Percentiles rank a stretch among this genome's conserved stretches.
Conservation (phyloP, 257 asterid genomes). For the Plantago elongata region DNA sequence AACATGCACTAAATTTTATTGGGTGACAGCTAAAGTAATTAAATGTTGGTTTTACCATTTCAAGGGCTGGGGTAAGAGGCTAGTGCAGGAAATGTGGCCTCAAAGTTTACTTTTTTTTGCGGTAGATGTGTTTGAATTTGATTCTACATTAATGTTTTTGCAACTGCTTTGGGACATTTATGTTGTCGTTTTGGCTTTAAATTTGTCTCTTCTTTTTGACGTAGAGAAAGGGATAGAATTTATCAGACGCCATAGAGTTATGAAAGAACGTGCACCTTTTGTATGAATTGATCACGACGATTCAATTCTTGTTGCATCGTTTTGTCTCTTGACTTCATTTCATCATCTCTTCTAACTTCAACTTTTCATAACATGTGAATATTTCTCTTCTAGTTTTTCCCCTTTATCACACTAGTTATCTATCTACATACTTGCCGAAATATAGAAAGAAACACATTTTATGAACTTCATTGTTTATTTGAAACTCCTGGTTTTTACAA, state of each 20-base stretch:
- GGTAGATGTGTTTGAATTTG: conserved; percentile 17
- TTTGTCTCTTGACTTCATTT: neutral
- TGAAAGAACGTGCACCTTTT: neutral
- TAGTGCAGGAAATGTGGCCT: conserved; percentile 29
- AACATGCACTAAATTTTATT: conserved; percentile 34
- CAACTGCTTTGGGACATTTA: conserved; percentile 17
- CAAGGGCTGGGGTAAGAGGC: conserved; percentile 11
- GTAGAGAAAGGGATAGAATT: neutral
- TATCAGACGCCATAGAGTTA: neutral
- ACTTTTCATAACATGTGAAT: no score
- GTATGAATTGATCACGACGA: conserved; percentile 5
- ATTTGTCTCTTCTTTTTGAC: neutral
- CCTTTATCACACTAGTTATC: no score
- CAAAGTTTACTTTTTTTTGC: conserved; percentile 20
- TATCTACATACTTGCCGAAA: no score
- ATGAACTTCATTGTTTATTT: no score
- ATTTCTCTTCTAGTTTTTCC: no score
- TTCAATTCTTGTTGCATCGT: neutral
- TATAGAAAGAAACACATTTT: no score
- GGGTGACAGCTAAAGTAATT: conserved; percentile 23
- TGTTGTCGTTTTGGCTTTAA: neutral
- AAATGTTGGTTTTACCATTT: conserved; percentile 10
- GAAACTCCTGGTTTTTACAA: no score
- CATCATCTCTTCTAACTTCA: neutral
- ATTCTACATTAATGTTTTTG: conserved; percentile 8